Evolutionary conservation across 2,329 filamentous ascomycete species (phyloP).

Genomic region (Penicillium decumbens): DNA sequence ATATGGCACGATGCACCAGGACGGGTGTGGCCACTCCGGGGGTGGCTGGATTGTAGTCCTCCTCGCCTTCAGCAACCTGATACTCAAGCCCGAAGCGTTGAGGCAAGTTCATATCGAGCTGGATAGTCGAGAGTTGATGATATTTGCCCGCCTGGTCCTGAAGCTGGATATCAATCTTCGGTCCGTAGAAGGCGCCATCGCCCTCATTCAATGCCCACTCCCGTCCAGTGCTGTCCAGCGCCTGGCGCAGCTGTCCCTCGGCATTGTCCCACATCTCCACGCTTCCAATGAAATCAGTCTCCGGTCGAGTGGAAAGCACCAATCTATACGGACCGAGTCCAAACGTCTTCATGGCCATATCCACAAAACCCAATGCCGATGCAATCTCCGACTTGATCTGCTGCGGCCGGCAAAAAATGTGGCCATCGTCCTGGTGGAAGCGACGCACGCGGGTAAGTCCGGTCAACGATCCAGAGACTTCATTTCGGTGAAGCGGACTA

Average conservation of each 20-base stretch:
- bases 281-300: slow-evolving; percentile 71
- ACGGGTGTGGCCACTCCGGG: slow-evolving; percentile 65
- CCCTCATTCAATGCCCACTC: slow-evolving; percentile 72
- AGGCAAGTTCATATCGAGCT: slow-evolving; percentile 84
- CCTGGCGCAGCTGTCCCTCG: slow-evolving; percentile 61
- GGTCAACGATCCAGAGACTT: slow-evolving; percentile 73
- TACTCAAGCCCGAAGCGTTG: slow-evolving; percentile 76
- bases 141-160: slow-evolving; percentile 77
- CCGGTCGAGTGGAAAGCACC: slow-evolving; percentile 71
- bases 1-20: slow-evolving; percentile 76
- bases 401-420: slow-evolving; percentile 78
- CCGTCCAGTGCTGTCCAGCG: slow-evolving; percentile 60
- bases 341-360: slow-evolving; percentile 66
- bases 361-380: slow-evolving; percentile 68
- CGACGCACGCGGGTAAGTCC: slow-evolving; percentile 78
- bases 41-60: slow-evolving; percentile 38
- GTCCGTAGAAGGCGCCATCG: slow-evolving; percentile 85
- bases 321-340: slow-evolving; percentile 68
- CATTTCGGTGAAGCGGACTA: slow-evolving; percentile 79
- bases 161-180: slow-evolving; percentile 84
- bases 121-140: slow-evolving; percentile 83
- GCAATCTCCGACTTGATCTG: slow-evolving; percentile 73
- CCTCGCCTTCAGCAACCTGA: slow-evolving; percentile 47
- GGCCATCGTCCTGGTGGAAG: slow-evolving; percentile 87
- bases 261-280: slow-evolving; percentile 65